Percentiles rank a stretch among this genome's conserved stretches.
Evolutionary conservation across 768 basidiomycete genomes (phyloP).

Genomic region (Rhizopogon rudus): DNA sequence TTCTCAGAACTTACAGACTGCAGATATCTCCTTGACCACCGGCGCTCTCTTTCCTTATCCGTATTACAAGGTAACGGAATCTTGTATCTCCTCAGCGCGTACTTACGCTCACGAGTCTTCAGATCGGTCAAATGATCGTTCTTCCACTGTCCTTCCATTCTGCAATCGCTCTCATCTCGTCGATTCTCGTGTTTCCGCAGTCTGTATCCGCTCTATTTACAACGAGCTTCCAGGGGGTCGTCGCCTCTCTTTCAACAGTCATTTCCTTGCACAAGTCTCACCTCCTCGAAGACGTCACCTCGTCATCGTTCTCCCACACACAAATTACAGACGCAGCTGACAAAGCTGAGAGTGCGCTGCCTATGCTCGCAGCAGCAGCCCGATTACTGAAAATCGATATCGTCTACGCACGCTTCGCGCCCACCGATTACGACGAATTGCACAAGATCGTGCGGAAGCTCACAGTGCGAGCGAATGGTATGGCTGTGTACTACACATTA

Average conservation of each 20-base stretch:
- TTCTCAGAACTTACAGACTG: background rate
- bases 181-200: slow-evolving; percentile 56
- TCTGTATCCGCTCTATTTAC: slow-evolving; percentile 60
- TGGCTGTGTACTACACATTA: slow-evolving; percentile 57
- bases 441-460: slow-evolving; percentile 47
- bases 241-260: slow-evolving; percentile 42
- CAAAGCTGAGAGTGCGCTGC: slow-evolving; percentile 44
- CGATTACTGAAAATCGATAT: slow-evolving; percentile 57
- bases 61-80: slow-evolving; percentile 39
- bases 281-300: slow-evolving; percentile 36
- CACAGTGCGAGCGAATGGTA: slow-evolving; percentile 54
- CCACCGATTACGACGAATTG: slow-evolving; percentile 48
- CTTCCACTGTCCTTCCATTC: slow-evolving; percentile 59
- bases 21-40: slow-evolving; percentile 57
- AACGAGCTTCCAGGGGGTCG: slow-evolving; percentile 38
- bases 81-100: background rate
- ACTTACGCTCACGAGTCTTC: slow-evolving; percentile 1
- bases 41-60: slow-evolving; percentile 62
- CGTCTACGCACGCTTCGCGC: slow-evolving; percentile 54
- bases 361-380: slow-evolving; percentile 45
- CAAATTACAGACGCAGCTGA: slow-evolving; percentile 28
- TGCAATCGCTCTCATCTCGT: slow-evolving; percentile 46
- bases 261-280: slow-evolving; percentile 43
- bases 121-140: slow-evolving; percentile 48
- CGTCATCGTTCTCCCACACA: slow-evolving; percentile 26